Evolutionary conservation across 2,329 filamentous ascomycete species (phyloP).

Genomic region (Paradendryphiella salina): DNA sequence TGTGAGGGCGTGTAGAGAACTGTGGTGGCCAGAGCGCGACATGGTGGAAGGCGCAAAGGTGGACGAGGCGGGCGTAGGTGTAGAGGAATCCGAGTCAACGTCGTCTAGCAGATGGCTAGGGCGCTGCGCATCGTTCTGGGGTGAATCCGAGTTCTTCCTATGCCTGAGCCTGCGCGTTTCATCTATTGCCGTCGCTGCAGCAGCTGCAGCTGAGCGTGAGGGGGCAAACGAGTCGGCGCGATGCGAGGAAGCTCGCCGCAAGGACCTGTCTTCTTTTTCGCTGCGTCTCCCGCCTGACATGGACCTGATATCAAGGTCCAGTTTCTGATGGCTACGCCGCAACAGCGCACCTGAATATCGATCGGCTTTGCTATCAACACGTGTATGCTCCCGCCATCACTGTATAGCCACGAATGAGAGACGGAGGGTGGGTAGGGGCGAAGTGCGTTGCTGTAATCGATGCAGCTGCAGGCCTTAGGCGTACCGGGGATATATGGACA

Average conservation of each 20-base stretch:
- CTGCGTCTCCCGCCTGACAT: constrained; percentile 57
- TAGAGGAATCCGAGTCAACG: constrained; percentile 71
- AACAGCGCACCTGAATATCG: constrained; percentile 76
- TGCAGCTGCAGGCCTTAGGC: constrained; percentile 20
- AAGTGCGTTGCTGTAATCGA: constrained; percentile 23
- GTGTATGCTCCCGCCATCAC: constrained; percentile 31
- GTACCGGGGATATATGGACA: constrained; percentile 26
- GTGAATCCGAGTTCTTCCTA: constrained; percentile 27
- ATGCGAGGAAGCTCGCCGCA: constrained; percentile 33
- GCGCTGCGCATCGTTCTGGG: constrained; percentile 38
- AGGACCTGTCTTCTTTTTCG: constrained; percentile 24
- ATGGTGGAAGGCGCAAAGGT: constrained; percentile 62
- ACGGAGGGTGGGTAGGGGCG: constrained; percentile 12
- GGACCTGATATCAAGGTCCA: constrained; percentile 71
- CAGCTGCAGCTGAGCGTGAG: constrained; percentile 16
- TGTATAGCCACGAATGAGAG: constrained; percentile 20
- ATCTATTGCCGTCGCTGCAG: constrained; percentile 20
- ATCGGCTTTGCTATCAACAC: constrained; percentile 27
- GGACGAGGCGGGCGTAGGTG: constrained; percentile 62
- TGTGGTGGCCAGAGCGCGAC: constrained; percentile 59
- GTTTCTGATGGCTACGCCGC: constrained; percentile 77
- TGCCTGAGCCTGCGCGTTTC: constrained; percentile 19
- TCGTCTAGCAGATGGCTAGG: constrained; percentile 69
- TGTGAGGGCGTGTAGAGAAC: constrained; percentile 60
- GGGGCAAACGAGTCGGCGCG: constrained; percentile 31